Percentiles rank a stretch among this genome's conserved stretches.
Evolutionary conservation across 2,329 filamentous ascomycete species (phyloP).

Genomic region (Claviceps sp.): DNA sequence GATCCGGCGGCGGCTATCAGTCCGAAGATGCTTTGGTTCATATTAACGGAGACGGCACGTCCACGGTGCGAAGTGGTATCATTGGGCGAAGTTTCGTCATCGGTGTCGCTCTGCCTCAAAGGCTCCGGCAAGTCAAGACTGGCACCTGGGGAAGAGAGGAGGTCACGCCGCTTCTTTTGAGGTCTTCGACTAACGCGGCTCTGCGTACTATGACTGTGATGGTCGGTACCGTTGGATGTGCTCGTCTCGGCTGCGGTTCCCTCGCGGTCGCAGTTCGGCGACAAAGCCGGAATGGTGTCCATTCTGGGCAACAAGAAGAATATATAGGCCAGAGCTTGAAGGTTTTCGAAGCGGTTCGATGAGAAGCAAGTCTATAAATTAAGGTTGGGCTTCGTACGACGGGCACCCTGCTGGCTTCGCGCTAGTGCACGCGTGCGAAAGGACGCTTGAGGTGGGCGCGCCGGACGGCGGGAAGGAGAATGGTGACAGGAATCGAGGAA

Average conservation of each 20-base stretch:
- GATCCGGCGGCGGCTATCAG: conserved; percentile 83
- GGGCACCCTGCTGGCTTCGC: neutral
- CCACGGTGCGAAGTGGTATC: conserved; percentile 30
- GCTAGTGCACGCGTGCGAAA: neutral
- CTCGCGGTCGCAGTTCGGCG: conserved; percentile 2
- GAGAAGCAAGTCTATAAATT: neutral
- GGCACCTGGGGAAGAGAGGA: conserved; percentile 21
- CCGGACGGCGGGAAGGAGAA: neutral
- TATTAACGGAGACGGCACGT: conserved; percentile 48
- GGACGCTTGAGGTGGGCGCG: neutral
- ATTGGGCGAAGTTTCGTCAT: conserved; percentile 27
- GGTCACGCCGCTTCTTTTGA: conserved; percentile 29
- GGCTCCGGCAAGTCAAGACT: conserved; percentile 36
- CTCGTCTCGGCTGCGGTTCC: conserved; percentile 1
- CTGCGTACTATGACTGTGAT: conserved; percentile 23
- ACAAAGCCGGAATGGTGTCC: neutral
- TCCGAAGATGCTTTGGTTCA: conserved; percentile 91
- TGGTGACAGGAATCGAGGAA: neutral
- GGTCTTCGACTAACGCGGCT: conserved; percentile 29
- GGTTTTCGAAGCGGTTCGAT: neutral
- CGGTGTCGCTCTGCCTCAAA: conserved; percentile 35
- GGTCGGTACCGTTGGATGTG: conserved; percentile 13
- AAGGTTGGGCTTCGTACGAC: neutral
- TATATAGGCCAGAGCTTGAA: neutral
- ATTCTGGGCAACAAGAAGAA: neutral